A percentile compares a stretch with the other conserved stretches of the same genome.
phyloP scores from a whole-genome alignment of 768 basidiomycete genomes.

The Obba rivulosa region DNA sequence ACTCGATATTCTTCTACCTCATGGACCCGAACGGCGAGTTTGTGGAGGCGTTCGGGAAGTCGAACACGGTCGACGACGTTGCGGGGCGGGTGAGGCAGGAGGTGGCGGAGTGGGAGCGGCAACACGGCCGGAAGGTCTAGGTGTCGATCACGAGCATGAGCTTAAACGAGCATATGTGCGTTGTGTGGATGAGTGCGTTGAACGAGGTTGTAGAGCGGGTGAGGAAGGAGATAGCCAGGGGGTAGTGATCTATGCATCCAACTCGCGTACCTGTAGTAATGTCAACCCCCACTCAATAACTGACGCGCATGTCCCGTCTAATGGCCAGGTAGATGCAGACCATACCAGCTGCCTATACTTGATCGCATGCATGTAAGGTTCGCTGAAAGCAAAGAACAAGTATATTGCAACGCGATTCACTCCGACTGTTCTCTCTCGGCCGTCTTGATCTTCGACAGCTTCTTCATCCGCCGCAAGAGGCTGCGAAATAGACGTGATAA shows the following conservation, averaged over 20 bases:
- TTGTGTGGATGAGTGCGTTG: too few relatives aligned
- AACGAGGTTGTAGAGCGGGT: too few relatives aligned
- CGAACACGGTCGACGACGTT: slow-evolving; percentile 63
- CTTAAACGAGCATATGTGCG: too few relatives aligned
- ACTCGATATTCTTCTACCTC: slow-evolving; percentile 95
- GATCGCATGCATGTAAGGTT: neutral
- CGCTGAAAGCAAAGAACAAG: neutral
- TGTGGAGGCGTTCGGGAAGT: slow-evolving; percentile 95
- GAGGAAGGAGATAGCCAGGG: too few relatives aligned
- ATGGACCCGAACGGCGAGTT: slow-evolving; percentile 96
- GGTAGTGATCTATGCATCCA: too few relatives aligned
- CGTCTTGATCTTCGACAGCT: slow-evolving; percentile 66
- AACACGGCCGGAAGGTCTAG: slow-evolving; percentile 28
- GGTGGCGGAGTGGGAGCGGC: slow-evolving; percentile 35
- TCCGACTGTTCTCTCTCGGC: slow-evolving; percentile 34
- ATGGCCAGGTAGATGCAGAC: neutral
- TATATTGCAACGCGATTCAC: slow-evolving; percentile 5
- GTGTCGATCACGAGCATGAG: neutral
- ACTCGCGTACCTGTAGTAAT: too few relatives aligned
- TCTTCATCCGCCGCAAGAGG: slow-evolving; percentile 85
- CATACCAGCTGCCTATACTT: neutral
- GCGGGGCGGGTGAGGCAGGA: slow-evolving; percentile 54
- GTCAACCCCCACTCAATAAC: slow-evolving; percentile 1
- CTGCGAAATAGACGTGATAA: slow-evolving; percentile 36
- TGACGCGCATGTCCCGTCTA: neutral